A percentile compares a stretch with the other conserved stretches of the same genome.
Conservation (phyloP, 495 filamentous ascomycete species). For the Immersiella caudata region DNA sequence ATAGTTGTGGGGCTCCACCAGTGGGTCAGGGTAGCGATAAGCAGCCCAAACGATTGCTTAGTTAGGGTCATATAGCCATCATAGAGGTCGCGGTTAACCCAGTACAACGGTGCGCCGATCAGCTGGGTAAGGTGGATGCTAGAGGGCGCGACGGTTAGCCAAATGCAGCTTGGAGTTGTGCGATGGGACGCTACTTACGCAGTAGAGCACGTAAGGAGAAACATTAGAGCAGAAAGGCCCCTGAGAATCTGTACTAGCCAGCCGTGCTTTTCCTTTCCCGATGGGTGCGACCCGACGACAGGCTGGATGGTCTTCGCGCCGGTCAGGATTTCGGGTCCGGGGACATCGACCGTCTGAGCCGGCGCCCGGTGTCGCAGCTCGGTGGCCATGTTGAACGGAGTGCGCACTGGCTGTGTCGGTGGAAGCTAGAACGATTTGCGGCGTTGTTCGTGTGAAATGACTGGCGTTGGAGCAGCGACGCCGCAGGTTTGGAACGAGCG, state of each 20-base stretch:
- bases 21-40: constrained; percentile 74
- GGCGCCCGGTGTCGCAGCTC: constrained; percentile 29
- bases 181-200: constrained; percentile 35
- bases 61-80: constrained; percentile 78
- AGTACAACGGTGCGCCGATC: constrained; percentile 70
- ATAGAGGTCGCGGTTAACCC: constrained; percentile 68
- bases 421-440: not conserved
- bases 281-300: constrained; percentile 52
- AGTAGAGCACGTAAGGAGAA: constrained; percentile 62
- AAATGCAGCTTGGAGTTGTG: constrained; percentile 7
- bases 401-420: not conserved
- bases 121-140: constrained; percentile 68
- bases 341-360: constrained; percentile 13
- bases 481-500: not conserved
- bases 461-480: not conserved
- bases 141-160: constrained; percentile 7
- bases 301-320: constrained; percentile 18
- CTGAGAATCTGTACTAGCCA: constrained; percentile 65
- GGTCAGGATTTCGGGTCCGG: constrained; percentile 31
- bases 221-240: constrained; percentile 63
- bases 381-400: constrained; percentile 25
- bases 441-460: not conserved
- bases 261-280: constrained; percentile 69
- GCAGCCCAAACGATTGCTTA: constrained; percentile 73
- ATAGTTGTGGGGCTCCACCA: constrained; percentile 81